Conservation (phyloP, 331 rosid species). For the Stylosanthes scabra region DNA sequence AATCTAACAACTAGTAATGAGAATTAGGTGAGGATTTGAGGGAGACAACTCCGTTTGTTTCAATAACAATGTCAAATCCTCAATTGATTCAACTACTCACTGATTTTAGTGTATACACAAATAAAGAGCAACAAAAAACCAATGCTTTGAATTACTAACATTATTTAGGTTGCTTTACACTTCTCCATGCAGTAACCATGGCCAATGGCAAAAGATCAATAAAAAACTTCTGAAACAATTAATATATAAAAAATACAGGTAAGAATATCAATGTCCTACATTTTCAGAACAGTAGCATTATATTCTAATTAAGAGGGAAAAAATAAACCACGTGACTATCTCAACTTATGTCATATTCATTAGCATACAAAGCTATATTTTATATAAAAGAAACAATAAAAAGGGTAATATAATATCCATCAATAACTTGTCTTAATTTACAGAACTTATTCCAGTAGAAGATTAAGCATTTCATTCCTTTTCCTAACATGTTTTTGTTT, state of each 20-base stretch:
- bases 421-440: background rate
- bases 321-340: background rate
- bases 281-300: background rate
- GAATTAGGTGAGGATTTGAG: background rate
- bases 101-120: background rate
- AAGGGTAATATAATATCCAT: background rate
- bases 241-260: background rate
- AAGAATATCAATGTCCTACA: background rate
- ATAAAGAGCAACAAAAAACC: background rate
- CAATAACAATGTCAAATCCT: background rate
- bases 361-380: background rate
- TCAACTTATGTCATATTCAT: background rate
- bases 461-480: background rate
- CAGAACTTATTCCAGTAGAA: background rate
- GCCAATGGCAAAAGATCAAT: background rate
- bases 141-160: background rate
- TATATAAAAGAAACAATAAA: too few relatives aligned
- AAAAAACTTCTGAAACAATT: background rate
- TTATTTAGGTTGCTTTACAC: background rate
- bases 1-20: slow-evolving; percentile 11
- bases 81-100: background rate
- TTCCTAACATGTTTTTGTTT: background rate
- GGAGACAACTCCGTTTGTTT: slow-evolving; percentile 5
- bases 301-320: background rate
- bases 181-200: slow-evolving; percentile 9